Evolutionary conservation across 345 rosid genomes (phyloP), one percentile per base, ranked within the genome.

Genomic region (Salix udensis): DNA sequence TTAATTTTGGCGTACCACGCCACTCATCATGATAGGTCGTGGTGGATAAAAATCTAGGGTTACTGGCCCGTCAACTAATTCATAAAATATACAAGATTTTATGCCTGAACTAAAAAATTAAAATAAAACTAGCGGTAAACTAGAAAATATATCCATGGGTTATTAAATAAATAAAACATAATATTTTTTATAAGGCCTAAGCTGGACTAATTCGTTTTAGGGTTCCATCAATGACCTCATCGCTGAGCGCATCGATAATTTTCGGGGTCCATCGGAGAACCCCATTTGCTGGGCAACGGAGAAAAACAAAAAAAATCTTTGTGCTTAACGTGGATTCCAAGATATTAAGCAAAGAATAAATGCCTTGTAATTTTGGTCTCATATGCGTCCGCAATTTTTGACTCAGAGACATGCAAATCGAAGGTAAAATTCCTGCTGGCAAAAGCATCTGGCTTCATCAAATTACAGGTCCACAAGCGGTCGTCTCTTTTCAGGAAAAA

Each of bases 311-410:
- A 10, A 8, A 0, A 67, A 15, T 42, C 9, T 9, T 42, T 66
- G 65, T 30, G 72, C 34, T 53, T 39, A n/a, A 55, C 76, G 73
- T 67, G 73, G n/a, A 58, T 23, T 30, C 50, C n/a, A 78, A 16
- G 9, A 15, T 67, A 58, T 23, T 58, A 23, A 10, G 0, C 14
- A 23, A 24, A 19, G 13, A 2, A 44, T 44, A 44, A 13, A 44
- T 3, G 50, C 50, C 16, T 13, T 2, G 60, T 18, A 19, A 53
- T 53, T 21, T 10, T n/a, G 62, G 28, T 23, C 28, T 58, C 14
- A 12, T 9, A 0, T 58, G 28, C 11, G 62, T 0, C 62, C 28
- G 62, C 62, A 58, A 58, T 58, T 58, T 4, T 23, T 58, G 62
- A 58, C 62, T 23, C 28, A 0, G 1, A 23, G 28, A 3, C 15